A percentile compares a stretch with the other conserved stretches of the same genome.
phyloP scores from a whole-genome alignment of 1,284 basidiomycete genomes.

The Cyathus olla region DNA sequence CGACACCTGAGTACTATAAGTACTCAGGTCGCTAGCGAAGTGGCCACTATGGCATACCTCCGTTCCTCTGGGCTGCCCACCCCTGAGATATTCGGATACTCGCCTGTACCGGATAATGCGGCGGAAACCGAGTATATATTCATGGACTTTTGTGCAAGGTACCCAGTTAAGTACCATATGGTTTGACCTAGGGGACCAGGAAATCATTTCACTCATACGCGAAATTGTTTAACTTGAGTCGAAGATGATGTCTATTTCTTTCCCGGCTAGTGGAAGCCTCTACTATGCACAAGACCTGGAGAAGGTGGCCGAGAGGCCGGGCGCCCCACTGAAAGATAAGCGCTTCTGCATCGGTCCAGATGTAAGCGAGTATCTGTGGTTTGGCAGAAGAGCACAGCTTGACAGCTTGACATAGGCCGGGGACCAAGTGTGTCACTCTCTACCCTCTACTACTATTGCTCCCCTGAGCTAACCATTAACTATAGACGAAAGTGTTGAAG shows the following conservation, averaged over 20 bases:
- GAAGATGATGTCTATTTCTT: conserved; percentile 57
- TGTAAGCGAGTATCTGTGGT: conserved; percentile 54
- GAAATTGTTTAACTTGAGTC: conserved; percentile 58
- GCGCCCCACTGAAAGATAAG: conserved; percentile 41
- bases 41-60: conserved; percentile 59
- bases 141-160: conserved; percentile 57
- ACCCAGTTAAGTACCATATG: conserved; percentile 55
- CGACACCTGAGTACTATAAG: conserved; percentile 51
- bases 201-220: conserved; percentile 52
- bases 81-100: conserved; percentile 61
- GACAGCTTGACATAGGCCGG: conserved; percentile 50
- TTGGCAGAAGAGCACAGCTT: conserved; percentile 55
- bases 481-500: conserved; percentile 59
- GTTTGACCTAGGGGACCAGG: conserved; percentile 48
- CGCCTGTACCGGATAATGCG: conserved; percentile 53
- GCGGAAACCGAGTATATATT: conserved; percentile 61
- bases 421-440: conserved; percentile 60
- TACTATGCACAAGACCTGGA: conserved; percentile 54
- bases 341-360: conserved; percentile 61
- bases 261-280: conserved; percentile 59
- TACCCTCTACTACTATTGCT: conserved; percentile 31
- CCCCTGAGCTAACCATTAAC: conserved; percentile 39
- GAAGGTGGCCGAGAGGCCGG: conserved; percentile 36
- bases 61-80: conserved; percentile 56
- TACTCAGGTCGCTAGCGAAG: conserved; percentile 60